Conservation (phyloP, 768 basidiomycete genomes). For the Crassisporium funariophilum region DNA sequence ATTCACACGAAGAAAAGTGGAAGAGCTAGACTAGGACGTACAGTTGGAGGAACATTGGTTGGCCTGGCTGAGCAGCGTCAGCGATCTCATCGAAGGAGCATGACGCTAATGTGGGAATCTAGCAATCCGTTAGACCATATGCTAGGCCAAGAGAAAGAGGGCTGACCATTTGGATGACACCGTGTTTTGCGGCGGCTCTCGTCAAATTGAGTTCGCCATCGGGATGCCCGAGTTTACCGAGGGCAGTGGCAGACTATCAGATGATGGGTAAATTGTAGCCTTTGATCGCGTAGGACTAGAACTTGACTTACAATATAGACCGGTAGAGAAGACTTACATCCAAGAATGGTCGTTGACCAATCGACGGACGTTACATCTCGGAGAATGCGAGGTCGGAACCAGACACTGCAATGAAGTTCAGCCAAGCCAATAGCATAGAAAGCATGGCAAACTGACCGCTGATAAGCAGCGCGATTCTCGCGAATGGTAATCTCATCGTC, state of each 20-base stretch:
- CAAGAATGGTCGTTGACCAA: constrained; percentile 81
- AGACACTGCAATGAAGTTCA: constrained; percentile 52
- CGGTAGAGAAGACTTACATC: constrained; percentile 40
- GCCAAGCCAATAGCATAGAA: constrained; percentile 3
- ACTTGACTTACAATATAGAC: constrained; percentile 57
- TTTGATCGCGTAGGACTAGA: no score
- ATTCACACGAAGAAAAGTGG: constrained; percentile 1
- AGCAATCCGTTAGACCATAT: constrained; percentile 27
- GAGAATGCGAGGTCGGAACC: constrained; percentile 88
- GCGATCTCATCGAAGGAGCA: constrained; percentile 96
- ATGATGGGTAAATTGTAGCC: no score
- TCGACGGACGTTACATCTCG: constrained; percentile 83
- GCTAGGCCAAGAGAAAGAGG: background rate
- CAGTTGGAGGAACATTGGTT: constrained; percentile 87
- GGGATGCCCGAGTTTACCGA: constrained; percentile 96
- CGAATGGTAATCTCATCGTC: constrained; percentile 90
- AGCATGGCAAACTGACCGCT: constrained; percentile 52
- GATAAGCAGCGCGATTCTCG: constrained; percentile 88
- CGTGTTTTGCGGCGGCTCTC: constrained; percentile 76
- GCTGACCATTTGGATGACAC: constrained; percentile 55
- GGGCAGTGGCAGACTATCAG: constrained; percentile 76
- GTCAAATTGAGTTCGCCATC: constrained; percentile 94
- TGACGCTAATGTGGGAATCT: constrained; percentile 93
- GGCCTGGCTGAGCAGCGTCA: constrained; percentile 78
- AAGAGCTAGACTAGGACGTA: constrained; percentile 31